Base-by-base conservation (phyloP, 2,329 filamentous ascomycete species). In the Celoporthe dispersa region DNA sequence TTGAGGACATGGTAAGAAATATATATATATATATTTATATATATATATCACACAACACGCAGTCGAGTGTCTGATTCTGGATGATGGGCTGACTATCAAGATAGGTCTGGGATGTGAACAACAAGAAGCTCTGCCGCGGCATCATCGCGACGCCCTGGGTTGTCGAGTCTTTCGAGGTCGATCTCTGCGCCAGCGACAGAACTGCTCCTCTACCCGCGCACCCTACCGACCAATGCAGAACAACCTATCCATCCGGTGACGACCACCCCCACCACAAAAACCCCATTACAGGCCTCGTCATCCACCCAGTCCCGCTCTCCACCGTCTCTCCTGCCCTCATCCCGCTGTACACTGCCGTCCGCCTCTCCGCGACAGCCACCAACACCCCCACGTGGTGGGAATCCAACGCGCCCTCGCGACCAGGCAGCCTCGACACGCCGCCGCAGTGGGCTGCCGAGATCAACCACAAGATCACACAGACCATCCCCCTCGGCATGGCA, bases 71-170 rank as follows among this genome's bases (percentile, higher is more conserved):
- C 31, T 0, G 19, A 9, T 28, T 9, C 12, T 6, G 8, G 60
- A 37, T 16, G 16, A 31, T 25, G 8, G 9, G 16, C 57, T 67
- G 4, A 67, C 8, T 31, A 7, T 14, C 4, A 41, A 22, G 11
- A 1, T 64, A 87, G 84, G 74, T 87, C 22, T 85, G 83, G 81
- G 76, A 78, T 0, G 77, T 81, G 5, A 78, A 77, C 3, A 75
- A 76, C 6, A 76, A 75, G 0, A 80, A 78, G n/a, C 74, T 82
- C 55, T 86, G 83, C 60, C 83, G 86, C n/a, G 87, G 86, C 2
- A 79, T 88, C 2, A 82, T 89, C 6, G 83, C 84, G 1, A 87
- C 86, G 0, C 87, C 87, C 0, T 82, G 84, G 48, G 77, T 81
- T 22, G 79, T 83, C 2, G 83, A 83, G 61, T 80, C 85, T 0